These are phyloP conservation scores for Cicer chorassanicum DNA, from an alignment of 306 rosid genomes.

Conservation along the genomic window DNA sequence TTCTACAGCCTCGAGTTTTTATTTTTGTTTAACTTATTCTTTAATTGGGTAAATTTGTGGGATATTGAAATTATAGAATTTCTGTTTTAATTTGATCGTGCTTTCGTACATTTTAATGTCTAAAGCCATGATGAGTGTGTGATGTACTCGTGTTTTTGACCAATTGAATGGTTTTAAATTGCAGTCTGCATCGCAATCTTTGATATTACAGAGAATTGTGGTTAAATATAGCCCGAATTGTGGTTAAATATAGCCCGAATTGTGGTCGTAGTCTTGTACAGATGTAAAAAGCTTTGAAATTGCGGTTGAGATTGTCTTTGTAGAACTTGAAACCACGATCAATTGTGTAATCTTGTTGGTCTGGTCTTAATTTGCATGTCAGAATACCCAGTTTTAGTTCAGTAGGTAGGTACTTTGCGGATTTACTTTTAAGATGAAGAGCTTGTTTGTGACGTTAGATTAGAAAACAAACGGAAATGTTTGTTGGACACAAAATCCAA, in stretches of 20 bases:
- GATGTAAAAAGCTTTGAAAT: background rate
- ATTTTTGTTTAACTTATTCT: conserved; percentile 7
- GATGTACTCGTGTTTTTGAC: background rate
- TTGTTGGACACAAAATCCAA: too few relatives aligned
- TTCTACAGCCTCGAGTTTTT: conserved; percentile 23
- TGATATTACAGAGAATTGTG: background rate
- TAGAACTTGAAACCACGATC: background rate
- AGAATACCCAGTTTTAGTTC: background rate
- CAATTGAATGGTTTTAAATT: background rate
- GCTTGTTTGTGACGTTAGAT: conserved; percentile 12
- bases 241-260: background rate
- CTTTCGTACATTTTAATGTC: background rate
- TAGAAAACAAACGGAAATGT: too few relatives aligned
- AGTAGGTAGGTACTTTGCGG: background rate
- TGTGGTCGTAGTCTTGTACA: background rate
- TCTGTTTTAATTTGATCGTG: background rate
- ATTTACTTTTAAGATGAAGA: background rate
- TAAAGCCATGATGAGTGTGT: background rate
- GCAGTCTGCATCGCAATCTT: too few relatives aligned
- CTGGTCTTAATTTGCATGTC: background rate
- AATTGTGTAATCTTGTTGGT: conserved; percentile 7
- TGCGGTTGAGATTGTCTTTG: too few relatives aligned
- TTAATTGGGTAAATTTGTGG: background rate
- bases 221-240: background rate
- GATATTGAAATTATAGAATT: background rate